phyloP scores from a whole-genome alignment of 768 basidiomycete genomes.

The Termitomyces sp. region DNA sequence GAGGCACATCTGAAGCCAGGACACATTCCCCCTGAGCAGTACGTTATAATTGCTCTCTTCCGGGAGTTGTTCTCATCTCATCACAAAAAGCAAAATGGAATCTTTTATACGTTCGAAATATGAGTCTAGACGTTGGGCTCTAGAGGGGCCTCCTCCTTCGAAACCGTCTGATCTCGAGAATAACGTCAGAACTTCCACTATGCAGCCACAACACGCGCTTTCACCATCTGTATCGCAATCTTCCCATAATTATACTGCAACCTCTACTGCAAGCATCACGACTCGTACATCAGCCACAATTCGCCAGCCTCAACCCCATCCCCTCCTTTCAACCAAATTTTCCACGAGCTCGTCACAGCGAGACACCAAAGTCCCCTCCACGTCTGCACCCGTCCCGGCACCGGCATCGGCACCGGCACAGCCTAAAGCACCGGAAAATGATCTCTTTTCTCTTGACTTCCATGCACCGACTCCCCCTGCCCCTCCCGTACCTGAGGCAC shows the following conservation, averaged over 20 bases:
- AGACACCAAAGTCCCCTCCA: conserved; percentile 13
- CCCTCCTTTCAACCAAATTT: conserved; percentile 45
- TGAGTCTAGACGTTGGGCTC: conserved; percentile 88
- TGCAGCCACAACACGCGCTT: conserved; percentile 15
- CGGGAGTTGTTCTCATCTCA: neutral
- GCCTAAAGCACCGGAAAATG: conserved; percentile 39
- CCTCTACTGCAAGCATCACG: conserved; percentile 21
- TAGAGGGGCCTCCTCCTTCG: conserved; percentile 78
- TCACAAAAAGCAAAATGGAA: conserved; percentile 80
- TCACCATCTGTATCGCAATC: conserved; percentile 20
- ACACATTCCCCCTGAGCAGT: conserved; percentile 94
- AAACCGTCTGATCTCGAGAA: conserved; percentile 79
- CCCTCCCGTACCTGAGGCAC: conserved; percentile 24
- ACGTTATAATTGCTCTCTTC: conserved; percentile 25
- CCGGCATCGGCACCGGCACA: conserved; percentile 20
- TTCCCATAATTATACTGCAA: conserved; percentile 21
- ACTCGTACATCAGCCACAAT: conserved; percentile 22
- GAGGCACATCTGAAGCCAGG: conserved; percentile 91
- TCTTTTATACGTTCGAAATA: conserved; percentile 97
- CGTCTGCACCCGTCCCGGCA: conserved; percentile 24
- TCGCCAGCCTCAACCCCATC: conserved; percentile 49
- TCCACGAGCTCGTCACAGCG: conserved; percentile 12
- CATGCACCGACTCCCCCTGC: conserved; percentile 44
- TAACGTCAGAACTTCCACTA: conserved; percentile 21
- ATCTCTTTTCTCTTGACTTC: conserved; percentile 86